These are phyloP conservation scores for Nakaseomyces nivariensis DNA, from an alignment of 1,139 yeast species.

Conservation along the genomic window DNA sequence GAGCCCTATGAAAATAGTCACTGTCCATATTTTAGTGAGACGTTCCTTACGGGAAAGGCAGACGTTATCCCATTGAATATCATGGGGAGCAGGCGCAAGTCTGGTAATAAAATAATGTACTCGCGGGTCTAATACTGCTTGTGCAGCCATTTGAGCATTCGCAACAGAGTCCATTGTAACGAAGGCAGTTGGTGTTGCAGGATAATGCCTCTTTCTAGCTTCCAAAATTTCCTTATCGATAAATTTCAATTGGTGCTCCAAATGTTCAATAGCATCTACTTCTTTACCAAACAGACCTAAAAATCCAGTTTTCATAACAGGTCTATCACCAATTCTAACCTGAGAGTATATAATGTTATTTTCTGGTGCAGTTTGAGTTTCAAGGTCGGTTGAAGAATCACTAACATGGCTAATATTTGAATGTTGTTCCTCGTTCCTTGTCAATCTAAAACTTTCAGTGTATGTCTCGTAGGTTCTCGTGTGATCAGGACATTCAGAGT, in stretches of 20 bases:
- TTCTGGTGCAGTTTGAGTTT: not conserved
- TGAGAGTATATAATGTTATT: conserved; percentile 17
- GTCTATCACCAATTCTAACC: conserved; percentile 33
- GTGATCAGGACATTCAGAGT: conserved; percentile 53
- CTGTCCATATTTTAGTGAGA: conserved; percentile 45
- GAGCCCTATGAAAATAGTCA: conserved; percentile 53
- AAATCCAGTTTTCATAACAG: conserved; percentile 40
- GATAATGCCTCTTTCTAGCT: conserved; percentile 52
- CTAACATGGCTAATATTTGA: conserved; percentile 1
- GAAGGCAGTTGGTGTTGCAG: conserved; percentile 67
- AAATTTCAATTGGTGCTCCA: conserved; percentile 46
- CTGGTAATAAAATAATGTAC: conserved; percentile 61
- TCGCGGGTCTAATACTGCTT: conserved; percentile 68
- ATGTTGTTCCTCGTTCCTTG: conserved; percentile 8
- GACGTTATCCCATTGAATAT: conserved; percentile 67
- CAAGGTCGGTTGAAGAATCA: conserved; percentile 3
- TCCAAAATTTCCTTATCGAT: conserved; percentile 51
- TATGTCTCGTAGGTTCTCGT: conserved; percentile 16
- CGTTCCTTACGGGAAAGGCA: conserved; percentile 49
- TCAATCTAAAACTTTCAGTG: conserved; percentile 19
- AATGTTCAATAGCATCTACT: conserved; percentile 57
- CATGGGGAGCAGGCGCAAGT: conserved; percentile 75
- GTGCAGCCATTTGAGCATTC: conserved; percentile 80
- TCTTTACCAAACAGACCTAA: conserved; percentile 45
- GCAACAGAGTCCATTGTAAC: conserved; percentile 80